A percentile compares a stretch with the other conserved stretches of the same genome.
phyloP scores from a whole-genome alignment of 2,329 filamentous ascomycete species.

The Penicillium sp. region DNA sequence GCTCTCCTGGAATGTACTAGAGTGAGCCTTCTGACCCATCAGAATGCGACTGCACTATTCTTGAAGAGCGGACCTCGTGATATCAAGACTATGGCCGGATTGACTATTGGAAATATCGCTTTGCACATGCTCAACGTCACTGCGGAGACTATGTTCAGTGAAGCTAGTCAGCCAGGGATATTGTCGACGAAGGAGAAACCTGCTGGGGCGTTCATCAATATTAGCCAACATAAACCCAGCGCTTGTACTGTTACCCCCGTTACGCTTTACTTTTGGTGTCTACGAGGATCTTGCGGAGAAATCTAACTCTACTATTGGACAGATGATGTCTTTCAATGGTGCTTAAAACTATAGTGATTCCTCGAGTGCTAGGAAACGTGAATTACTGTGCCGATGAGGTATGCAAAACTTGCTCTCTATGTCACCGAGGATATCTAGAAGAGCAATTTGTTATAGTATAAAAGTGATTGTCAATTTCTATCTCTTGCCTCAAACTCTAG shows the following conservation, averaged over 20 bases:
- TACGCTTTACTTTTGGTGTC: slow-evolving; percentile 15
- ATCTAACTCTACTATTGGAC: slow-evolving; percentile 15
- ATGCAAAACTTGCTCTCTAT: neutral
- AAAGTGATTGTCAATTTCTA: neutral
- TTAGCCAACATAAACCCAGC: slow-evolving; percentile 18
- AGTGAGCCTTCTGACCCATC: neutral
- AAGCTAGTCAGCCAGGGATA: neutral
- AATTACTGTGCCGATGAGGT: slow-evolving; percentile 13
- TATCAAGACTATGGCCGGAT: slow-evolving; percentile 14
- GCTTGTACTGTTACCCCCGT: slow-evolving; percentile 10
- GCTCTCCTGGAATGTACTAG: neutral
- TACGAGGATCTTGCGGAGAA: slow-evolving; percentile 23
- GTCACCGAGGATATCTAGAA: neutral
- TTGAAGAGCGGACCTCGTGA: slow-evolving; percentile 13
- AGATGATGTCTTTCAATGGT: slow-evolving; percentile 19
- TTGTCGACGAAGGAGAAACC: slow-evolving; percentile 2
- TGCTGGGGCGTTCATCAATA: slow-evolving; percentile 12
- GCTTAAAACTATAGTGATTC: slow-evolving; percentile 18
- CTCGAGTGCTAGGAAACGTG: slow-evolving; percentile 8
- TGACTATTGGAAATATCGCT: slow-evolving; percentile 16
- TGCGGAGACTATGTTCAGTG: neutral
- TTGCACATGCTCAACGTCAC: slow-evolving; percentile 8
- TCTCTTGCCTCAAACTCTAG: neutral
- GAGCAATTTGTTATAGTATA: neutral
- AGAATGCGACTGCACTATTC: slow-evolving; percentile 10